Evolutionary conservation across 352 stramenopile species (phyloP), one percentile per base, ranked within the genome.

Genomic region (Globisporangium heterothallicum): DNA sequence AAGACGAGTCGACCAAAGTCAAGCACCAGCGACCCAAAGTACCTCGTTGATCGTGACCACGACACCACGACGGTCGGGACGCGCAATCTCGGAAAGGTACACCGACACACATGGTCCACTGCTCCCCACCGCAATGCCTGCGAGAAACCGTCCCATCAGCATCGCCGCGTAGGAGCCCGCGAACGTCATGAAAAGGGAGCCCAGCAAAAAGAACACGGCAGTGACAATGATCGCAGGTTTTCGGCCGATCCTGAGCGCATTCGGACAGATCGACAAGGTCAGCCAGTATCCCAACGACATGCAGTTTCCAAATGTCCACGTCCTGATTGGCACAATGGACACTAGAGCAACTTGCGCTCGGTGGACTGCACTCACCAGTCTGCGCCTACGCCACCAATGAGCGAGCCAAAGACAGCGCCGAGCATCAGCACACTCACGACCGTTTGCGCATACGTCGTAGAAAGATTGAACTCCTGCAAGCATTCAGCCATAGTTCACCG

Each of bases 371-470:
- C 56, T 16, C 35, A 83, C 72, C 71, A 75, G 40, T 88, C 75
- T 0, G 75, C 68, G n/a, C 73, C 38, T 6, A 86, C 58, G 2
- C 78, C 78, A 2, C 78, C 78, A 7, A 50, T 59, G 1, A 88
- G 56, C 19, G 78, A 88, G 22, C 78, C 78, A 32, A 85, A 64
- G 21, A 88, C 74, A 0, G 78, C 78, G 10, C 74, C 75, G 29
- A 88, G 30, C 78, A 88, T 88, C 36, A 86, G 59, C 22, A 79
- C 72, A 46, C 78, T 86, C 44, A 88, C 68, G n/a, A 86, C 64
- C 18, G 59, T 63, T 61, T 88, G 49, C 6, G 78, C 73, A n/a
- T 38, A 58, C 6, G 56, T 50, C 4, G 72, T 86, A 7, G 73
- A 84, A 8, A 88, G 61, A 14, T 62, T 58, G 42, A 88, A 84